Base-by-base conservation (phyloP, 2,329 filamentous ascomycete species). In the Simplicillium aogashimaense region DNA sequence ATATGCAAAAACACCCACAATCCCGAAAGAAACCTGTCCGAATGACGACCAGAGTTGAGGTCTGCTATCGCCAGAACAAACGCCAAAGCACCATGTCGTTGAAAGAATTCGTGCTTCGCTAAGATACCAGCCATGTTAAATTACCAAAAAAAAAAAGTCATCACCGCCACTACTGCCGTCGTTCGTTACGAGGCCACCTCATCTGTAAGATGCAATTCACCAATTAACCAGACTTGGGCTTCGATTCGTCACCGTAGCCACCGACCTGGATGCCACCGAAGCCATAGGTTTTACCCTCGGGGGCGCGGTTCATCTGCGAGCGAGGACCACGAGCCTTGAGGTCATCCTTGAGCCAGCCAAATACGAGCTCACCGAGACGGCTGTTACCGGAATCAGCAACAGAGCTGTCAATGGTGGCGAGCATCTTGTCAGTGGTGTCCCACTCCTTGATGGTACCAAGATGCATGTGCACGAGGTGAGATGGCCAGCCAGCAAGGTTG, bases 401-500 rank as follows among this genome's bases (percentile, higher is more conserved):
- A 29, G 56, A 56, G 32, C 53, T 52, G 33, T 63, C 61, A 16
- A 75, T 67, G 18, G 63, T 59, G 14, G 71, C 65, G 38, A 86
- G 69, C 65, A 92, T 89, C 29, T 70, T 65, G 40, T 81, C 78
- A 35, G 90, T 78, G 29, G 68, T 65, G 2, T 88, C 90, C 81
- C 82, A 94, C 61, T 94, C 85, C 69, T 86, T 89, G 46, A 95
- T 83, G 46, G 73, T 78, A 20, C 92, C 92, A 36, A 95, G 61
- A 56, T 88, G 83, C 90, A 98, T 95, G 59, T 97, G 90, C 37
- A 94, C 89, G 30, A 98, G 70, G 63, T 98, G 89, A 1, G 86
- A 94, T 7, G 92, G 92, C 92, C 92, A 98, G 15, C 82, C 81
- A 1, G 88, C 88, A 38, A 98, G 67, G 59, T 97, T 95, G 58